phyloP scores from a whole-genome alignment of 306 rosid species.

The Dryas octopetala region DNA sequence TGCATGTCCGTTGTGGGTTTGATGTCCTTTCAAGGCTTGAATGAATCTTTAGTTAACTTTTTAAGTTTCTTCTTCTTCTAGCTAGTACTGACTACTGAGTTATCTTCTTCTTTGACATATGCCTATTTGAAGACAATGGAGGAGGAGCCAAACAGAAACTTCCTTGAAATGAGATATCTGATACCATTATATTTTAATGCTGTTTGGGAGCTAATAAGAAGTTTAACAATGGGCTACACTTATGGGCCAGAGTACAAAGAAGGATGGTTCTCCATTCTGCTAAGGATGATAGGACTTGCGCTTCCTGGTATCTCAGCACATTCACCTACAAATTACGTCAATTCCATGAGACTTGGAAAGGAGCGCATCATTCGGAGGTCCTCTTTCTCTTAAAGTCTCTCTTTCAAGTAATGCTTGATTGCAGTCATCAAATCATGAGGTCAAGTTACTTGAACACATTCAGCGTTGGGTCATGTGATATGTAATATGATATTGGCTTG shows the following conservation, averaged over 20 bases:
- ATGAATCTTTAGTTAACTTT: not conserved
- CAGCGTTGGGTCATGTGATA: not conserved
- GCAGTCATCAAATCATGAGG: constrained; percentile 2
- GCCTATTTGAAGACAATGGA: constrained; percentile 37
- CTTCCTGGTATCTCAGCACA: constrained; percentile 75
- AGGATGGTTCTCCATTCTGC: constrained; percentile 55
- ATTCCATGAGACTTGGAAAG: constrained; percentile 63
- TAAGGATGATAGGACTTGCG: constrained; percentile 53
- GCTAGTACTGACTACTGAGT: constrained; percentile 15
- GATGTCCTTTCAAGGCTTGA: no score
- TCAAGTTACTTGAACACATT: not conserved
- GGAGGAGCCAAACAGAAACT: constrained; percentile 79
- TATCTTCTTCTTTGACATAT: constrained; percentile 18
- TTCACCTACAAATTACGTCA: constrained; percentile 53
- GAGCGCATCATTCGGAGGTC: constrained; percentile 34
- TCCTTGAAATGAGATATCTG: constrained; percentile 44
- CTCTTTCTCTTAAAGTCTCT: constrained; percentile 22
- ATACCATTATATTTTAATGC: constrained; percentile 56
- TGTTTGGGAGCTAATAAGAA: constrained; percentile 67
- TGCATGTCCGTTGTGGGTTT: not conserved
- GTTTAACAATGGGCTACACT: constrained; percentile 50
- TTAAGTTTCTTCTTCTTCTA: constrained; percentile 7
- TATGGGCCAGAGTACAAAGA: constrained; percentile 64
- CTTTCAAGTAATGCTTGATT: constrained; percentile 8
- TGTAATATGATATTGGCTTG: not conserved